Evolutionary conservation across 164 flowering plant genomes (phyloP).

Genomic region (Vitis riparia): DNA sequence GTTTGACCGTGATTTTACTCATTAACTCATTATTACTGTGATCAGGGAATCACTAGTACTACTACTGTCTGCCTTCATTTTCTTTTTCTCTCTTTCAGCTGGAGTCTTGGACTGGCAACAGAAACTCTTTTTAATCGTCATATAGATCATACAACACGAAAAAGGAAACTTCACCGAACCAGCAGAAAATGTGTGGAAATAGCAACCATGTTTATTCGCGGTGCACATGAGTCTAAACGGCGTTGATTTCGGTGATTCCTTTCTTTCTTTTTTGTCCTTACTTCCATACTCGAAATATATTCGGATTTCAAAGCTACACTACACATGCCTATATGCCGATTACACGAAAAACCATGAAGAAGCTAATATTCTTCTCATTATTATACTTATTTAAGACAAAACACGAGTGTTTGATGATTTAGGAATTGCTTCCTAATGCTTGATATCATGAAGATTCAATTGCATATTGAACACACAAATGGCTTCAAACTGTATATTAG

Average conservation of each 20-base stretch:
- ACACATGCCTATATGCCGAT: conserved; percentile 21
- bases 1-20: conserved; percentile 1
- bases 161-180: conserved; percentile 3
- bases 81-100: neutral
- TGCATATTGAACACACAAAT: no score
- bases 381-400: neutral
- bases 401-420: neutral
- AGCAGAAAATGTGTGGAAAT: neutral
- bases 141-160: neutral
- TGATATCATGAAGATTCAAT: no score
- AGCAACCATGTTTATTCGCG: conserved; percentile 8
- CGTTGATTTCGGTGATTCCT: conserved; percentile 62
- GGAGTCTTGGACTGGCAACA: neutral
- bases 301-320: conserved; percentile 29
- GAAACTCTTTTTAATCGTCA: no score
- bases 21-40: neutral
- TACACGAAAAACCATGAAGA: conserved; percentile 30
- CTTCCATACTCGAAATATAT: conserved; percentile 3
- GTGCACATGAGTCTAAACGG: conserved; percentile 51
- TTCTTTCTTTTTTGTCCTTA: conserved; percentile 38
- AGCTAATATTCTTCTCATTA: conserved; percentile 30
- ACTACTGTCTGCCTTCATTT: neutral
- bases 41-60: neutral
- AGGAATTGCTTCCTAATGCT: no score
- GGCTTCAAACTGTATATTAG: no score